These are phyloP conservation scores for Tricholomella constricta DNA, from an alignment of 768 basidiomycete species.

Conservation along the genomic window DNA sequence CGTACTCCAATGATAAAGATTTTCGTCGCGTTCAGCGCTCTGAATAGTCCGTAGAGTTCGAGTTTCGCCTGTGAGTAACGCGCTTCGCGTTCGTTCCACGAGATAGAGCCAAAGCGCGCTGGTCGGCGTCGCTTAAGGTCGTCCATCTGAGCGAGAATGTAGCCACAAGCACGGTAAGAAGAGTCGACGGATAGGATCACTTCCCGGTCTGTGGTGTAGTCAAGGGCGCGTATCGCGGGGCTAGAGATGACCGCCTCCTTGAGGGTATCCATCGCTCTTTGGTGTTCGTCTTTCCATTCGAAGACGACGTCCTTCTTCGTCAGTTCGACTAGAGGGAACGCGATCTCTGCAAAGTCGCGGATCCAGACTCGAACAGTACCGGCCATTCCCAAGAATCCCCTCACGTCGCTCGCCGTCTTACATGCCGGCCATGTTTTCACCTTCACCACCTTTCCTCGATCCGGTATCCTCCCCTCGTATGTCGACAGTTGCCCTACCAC, in stretches of 20 bases:
- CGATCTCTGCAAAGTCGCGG: constrained; percentile 14
- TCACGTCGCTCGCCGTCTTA: neutral
- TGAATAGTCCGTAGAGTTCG: constrained; percentile 30
- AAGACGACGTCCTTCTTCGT: constrained; percentile 21
- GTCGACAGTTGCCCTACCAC: neutral
- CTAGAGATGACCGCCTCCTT: constrained; percentile 10
- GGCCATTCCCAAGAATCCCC: constrained; percentile 16
- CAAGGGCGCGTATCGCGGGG: constrained; percentile 28
- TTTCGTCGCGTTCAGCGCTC: too few species aligned
- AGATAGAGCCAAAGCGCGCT: neutral
- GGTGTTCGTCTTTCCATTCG: constrained; percentile 18
- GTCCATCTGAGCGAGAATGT: constrained; percentile 13
- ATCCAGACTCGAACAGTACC: constrained; percentile 23
- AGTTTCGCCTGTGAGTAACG: constrained; percentile 28
- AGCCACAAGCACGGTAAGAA: constrained; percentile 6
- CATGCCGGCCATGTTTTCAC: neutral
- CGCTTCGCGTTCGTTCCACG: too few species aligned
- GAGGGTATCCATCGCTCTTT: constrained; percentile 19
- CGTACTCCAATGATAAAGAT: constrained; percentile 28
- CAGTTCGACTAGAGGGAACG: constrained; percentile 13
- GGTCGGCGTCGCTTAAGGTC: constrained; percentile 2
- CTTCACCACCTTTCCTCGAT: neutral
- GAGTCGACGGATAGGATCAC: too few species aligned
- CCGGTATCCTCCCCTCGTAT: too few species aligned
- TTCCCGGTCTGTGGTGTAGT: constrained; percentile 25